These are phyloP conservation scores for Diaporthe citrichinensis DNA, from an alignment of 2,329 filamentous ascomycete species.

Conservation along the genomic window DNA sequence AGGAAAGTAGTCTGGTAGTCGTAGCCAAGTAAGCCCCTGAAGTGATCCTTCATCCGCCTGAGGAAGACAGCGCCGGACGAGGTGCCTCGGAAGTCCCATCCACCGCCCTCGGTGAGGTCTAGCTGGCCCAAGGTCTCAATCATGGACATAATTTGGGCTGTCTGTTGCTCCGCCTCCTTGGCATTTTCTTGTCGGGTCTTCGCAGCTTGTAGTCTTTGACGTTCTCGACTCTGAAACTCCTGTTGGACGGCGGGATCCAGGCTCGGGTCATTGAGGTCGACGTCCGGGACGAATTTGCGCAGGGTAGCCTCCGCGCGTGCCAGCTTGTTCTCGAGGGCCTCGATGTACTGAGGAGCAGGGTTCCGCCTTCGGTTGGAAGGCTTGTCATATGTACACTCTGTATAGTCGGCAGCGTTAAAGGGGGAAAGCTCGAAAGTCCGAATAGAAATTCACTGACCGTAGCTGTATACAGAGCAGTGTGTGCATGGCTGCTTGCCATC, in stretches of 20 bases:
- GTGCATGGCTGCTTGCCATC: conserved; percentile 91
- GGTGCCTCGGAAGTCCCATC: conserved; percentile 95
- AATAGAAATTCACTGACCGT: conserved; percentile 73
- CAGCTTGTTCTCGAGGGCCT: conserved; percentile 85
- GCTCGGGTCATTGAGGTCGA: conserved; percentile 87
- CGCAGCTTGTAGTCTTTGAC: conserved; percentile 61
- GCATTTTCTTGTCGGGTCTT: conserved; percentile 56
- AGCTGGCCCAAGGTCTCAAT: conserved; percentile 92
- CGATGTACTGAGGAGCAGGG: conserved; percentile 92
- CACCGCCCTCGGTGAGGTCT: conserved; percentile 90
- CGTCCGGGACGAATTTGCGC: conserved; percentile 83
- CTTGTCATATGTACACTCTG: conserved; percentile 96
- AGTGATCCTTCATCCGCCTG: conserved; percentile 87
- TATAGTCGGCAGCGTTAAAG: conserved; percentile 11
- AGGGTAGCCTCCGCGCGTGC: conserved; percentile 87
- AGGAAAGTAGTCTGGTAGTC: conserved; percentile 73
- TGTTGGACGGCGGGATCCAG: conserved; percentile 84
- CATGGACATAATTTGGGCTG: conserved; percentile 90
- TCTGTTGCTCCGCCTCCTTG: conserved; percentile 63
- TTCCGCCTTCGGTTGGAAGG: conserved; percentile 93
- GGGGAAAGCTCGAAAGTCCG: neutral
- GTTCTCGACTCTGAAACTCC: conserved; percentile 71
- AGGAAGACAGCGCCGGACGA: conserved; percentile 94
- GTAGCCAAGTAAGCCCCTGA: conserved; percentile 81
- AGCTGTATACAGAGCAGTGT: conserved; percentile 98